Base-by-base conservation (phyloP, 805 yeast species). In the Schwanniomyces vanrijiae region DNA sequence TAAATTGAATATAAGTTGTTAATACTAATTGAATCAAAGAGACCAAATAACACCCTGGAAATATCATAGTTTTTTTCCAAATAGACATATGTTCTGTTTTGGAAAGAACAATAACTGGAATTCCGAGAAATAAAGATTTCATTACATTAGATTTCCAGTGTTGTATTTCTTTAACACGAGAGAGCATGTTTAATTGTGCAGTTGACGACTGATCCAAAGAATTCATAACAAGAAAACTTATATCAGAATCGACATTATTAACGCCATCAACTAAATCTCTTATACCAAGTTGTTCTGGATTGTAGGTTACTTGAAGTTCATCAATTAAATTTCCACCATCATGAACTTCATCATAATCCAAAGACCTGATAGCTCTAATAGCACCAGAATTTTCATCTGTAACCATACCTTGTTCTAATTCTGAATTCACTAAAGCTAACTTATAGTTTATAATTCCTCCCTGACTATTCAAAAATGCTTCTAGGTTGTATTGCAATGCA, bases 111-210 rank as follows among this genome's bases (percentile, higher is more conserved):
- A 80, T 54, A 5, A 89, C 78, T 0, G 96, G 90, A 0, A 82
- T 22, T 0, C 96, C 91, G 47, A 83, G 68, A 0, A 73, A 19
- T 2, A 83, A 57, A 5, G 90, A 63, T 43, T 66, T 73, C 44
- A 79, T 50, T 48, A 87, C 80, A 48, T 75, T 83, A 8, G 62
- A 52, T 48, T 75, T 77, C 96, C 97, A 94, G 57, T 77, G 81
- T 43, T 71, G 67, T 39, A 88, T 83, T 52, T 92, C 97, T 54
- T 83, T 81, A 7, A 78, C 73, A 54, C 88, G 82, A 1, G 88
- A 75, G 24, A 94, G 70, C 1, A 87, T 63, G 34, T 79, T 82
- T 35, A 92, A 60, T 64, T 94, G 98, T 3, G 86, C 73, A 3
- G 81, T 64, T 19, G 71, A 60, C 9, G 75, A 61, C 52, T 80